Evolutionary conservation across 2,329 filamentous ascomycete genomes (phyloP).

Genomic region (Rhinocladiella similis): DNA sequence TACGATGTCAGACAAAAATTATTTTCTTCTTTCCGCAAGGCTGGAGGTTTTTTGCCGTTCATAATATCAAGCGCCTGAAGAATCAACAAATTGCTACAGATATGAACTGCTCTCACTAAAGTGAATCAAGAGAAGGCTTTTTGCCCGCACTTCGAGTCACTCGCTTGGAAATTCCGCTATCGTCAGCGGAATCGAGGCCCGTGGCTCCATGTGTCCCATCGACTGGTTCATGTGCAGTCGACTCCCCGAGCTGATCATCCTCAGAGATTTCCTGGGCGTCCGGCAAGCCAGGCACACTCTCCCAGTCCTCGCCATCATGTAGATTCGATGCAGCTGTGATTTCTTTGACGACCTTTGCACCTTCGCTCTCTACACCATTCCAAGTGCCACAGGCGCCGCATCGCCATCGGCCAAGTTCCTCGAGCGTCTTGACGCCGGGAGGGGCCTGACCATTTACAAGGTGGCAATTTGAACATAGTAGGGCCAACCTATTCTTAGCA

Average conservation of each 20-base stretch:
- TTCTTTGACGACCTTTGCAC: constrained; percentile 69
- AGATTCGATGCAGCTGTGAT: constrained; percentile 40
- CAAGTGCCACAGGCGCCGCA: constrained; percentile 79
- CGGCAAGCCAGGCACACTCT: constrained; percentile 16
- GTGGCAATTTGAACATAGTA: constrained; percentile 80
- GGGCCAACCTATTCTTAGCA: constrained; percentile 82
- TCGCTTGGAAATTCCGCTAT: constrained; percentile 18
- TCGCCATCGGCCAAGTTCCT: constrained; percentile 83
- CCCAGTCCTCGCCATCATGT: constrained; percentile 22
- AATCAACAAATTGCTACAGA: too few relatives aligned
- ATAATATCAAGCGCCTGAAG: too few relatives aligned
- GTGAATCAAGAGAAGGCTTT: constrained; percentile 14
- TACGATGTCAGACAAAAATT: neutral
- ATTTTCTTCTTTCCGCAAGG: neutral
- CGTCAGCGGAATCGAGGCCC: constrained; percentile 18
- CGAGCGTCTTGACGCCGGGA: constrained; percentile 73
- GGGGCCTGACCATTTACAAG: constrained; percentile 96
- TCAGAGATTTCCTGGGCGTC: neutral
- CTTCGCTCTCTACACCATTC: constrained; percentile 72
- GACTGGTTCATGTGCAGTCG: neutral
- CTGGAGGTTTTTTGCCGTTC: too few relatives aligned
- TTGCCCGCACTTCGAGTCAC: constrained; percentile 25
- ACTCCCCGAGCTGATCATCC: neutral
- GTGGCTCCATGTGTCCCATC: constrained; percentile 14
- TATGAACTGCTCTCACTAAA: constrained; percentile 12